Evolutionary conservation across 2,329 filamentous ascomycete genomes (phyloP).

Genomic region (Neonectria coccinea): DNA sequence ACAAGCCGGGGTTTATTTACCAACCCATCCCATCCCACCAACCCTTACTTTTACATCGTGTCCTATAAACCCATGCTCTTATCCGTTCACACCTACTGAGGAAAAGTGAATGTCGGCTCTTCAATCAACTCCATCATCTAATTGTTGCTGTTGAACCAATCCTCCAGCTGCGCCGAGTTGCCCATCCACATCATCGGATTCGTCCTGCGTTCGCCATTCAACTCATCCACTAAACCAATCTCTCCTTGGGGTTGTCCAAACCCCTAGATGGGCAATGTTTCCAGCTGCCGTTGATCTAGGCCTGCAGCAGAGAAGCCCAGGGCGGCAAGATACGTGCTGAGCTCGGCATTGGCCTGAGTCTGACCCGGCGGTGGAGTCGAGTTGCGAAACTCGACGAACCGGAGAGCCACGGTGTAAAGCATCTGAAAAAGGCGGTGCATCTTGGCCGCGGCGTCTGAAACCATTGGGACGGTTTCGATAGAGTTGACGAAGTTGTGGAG

Average conservation of each 20-base stretch:
- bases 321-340: conserved; percentile 56
- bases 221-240: conserved; percentile 23
- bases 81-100: conserved; percentile 23
- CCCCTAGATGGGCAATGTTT: conserved; percentile 18
- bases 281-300: conserved; percentile 29
- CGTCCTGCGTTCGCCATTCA: conserved; percentile 33
- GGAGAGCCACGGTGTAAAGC: conserved; percentile 67
- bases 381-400: conserved; percentile 68
- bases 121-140: conserved; percentile 53
- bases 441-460: conserved; percentile 63
- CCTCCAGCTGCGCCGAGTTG: conserved; percentile 52
- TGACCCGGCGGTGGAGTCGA: conserved; percentile 44
- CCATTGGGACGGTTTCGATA: conserved; percentile 60
- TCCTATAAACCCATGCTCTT: not conserved
- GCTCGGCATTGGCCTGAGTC: conserved; percentile 49
- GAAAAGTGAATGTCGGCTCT: conserved; percentile 45
- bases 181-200: conserved; percentile 53
- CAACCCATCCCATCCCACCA: not conserved
- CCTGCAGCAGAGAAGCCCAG: conserved; percentile 56
- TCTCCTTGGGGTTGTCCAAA: conserved; percentile 35
- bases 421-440: conserved; percentile 69
- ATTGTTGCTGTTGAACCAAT: conserved; percentile 54
- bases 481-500: conserved; percentile 64
- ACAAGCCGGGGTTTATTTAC: too few species aligned
- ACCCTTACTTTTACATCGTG: conserved; percentile 6